Percentiles rank a stretch among this genome's conserved stretches.
These are phyloP conservation scores for Scortechinia acanthostroma DNA, from an alignment of 2,329 filamentous ascomycete genomes.

Conservation along the genomic window DNA sequence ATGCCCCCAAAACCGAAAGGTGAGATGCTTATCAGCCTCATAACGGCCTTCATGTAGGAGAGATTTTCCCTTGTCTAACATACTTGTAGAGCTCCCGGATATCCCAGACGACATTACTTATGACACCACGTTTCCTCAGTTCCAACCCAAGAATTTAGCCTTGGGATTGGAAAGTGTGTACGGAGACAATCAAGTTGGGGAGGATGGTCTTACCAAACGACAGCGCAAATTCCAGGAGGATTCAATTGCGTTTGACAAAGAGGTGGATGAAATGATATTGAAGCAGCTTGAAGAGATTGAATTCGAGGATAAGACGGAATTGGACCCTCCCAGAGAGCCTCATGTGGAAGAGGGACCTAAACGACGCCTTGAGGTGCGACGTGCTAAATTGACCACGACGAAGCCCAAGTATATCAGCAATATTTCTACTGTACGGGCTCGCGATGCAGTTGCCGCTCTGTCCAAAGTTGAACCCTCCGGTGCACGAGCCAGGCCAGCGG, in stretches of 20 bases:
- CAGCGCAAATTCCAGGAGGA: not conserved
- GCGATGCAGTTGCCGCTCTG: not conserved
- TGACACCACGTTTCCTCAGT: not conserved
- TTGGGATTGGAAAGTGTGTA: not conserved
- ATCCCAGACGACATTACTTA: not conserved
- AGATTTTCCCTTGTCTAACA: constrained; percentile 5
- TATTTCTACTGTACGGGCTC: not conserved
- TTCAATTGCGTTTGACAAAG: not conserved
- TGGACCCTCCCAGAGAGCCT: too few relatives aligned
- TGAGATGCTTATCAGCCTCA: constrained; percentile 37
- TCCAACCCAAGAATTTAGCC: not conserved
- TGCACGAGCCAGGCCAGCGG: constrained; percentile 10
- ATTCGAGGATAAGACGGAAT: not conserved
- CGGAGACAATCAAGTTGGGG: not conserved
- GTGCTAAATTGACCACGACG: not conserved
- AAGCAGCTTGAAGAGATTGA: not conserved
- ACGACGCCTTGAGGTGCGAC: not conserved
- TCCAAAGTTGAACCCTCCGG: not conserved
- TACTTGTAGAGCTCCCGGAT: not conserved
- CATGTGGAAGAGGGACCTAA: not conserved
- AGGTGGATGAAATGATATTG: not conserved
- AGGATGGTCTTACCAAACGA: not conserved
- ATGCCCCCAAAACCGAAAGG: constrained; percentile 53
- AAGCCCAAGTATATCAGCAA: not conserved
- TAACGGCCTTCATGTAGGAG: too few relatives aligned